phyloP scores from a whole-genome alignment of 768 basidiomycete species.

The Coprinellus micaceus region DNA sequence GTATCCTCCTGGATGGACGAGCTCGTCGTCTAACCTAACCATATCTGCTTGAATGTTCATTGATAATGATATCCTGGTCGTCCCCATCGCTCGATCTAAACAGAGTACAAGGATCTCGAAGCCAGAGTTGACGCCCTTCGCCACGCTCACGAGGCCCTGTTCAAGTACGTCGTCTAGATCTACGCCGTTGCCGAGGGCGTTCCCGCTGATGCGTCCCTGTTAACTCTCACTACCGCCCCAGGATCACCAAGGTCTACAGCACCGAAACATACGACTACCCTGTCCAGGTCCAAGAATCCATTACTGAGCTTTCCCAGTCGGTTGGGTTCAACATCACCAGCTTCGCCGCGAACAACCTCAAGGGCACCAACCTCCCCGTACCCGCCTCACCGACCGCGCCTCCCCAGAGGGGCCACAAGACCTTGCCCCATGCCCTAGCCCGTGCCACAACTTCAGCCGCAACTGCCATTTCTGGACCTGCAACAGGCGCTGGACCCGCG shows the following conservation, averaged over 20 bases:
- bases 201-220: no score
- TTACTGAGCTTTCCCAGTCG: constrained; percentile 64
- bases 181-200: not conserved
- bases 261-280: constrained; percentile 89
- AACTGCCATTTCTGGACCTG: constrained; percentile 37
- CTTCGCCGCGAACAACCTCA: constrained; percentile 85
- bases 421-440: constrained; percentile 89
- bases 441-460: constrained; percentile 72
- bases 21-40: not conserved
- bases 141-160: constrained; percentile 65
- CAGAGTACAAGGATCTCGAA: constrained; percentile 97
- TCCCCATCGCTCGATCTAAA: not conserved
- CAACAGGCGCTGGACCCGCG: constrained; percentile 37
- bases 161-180: constrained; percentile 57
- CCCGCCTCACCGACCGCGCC: constrained; percentile 56
- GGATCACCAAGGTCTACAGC: constrained; percentile 87
- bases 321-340: constrained; percentile 74
- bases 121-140: constrained; percentile 89
- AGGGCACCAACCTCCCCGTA: constrained; percentile 81
- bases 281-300: constrained; percentile 79
- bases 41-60: not conserved
- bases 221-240: constrained; percentile 34
- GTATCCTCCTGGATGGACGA: constrained; percentile 9
- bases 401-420: constrained; percentile 77
- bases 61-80: not conserved